These are phyloP conservation scores for Neofusicoccum laricinum DNA, from an alignment of 2,329 filamentous ascomycete genomes.

Conservation along the genomic window DNA sequence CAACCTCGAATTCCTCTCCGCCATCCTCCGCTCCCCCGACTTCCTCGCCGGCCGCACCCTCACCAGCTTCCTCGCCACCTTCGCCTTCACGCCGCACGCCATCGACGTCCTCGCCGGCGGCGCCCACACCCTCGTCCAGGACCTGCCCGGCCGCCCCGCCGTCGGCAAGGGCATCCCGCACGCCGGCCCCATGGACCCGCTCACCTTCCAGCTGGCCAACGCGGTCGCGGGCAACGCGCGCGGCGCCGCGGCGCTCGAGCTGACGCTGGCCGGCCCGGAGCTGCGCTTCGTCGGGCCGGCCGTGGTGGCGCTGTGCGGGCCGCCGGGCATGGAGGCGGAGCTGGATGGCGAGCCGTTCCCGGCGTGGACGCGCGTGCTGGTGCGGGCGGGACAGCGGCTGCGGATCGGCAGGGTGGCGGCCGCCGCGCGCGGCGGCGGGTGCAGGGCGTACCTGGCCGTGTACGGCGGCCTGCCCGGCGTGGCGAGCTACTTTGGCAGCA, in stretches of 20 bases:
- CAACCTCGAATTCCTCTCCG: conserved; percentile 56
- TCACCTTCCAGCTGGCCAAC: conserved; percentile 60
- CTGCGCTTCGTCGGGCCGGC: conserved; percentile 55
- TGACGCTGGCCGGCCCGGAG: conserved; percentile 60
- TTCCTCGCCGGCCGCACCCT: conserved; percentile 54
- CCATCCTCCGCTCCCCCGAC: conserved; percentile 45
- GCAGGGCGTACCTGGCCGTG: conserved; percentile 58
- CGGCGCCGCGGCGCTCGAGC: conserved; percentile 55
- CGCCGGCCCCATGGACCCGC: conserved; percentile 59
- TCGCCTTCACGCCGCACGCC: conserved; percentile 49
- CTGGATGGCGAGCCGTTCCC: conserved; percentile 50
- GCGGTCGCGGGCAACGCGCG: conserved; percentile 56
- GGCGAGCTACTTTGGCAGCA: conserved; percentile 57
- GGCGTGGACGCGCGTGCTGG: conserved; percentile 55
- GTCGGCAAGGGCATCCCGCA: conserved; percentile 59
- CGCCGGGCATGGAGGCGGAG: conserved; percentile 46
- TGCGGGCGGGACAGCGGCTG: conserved; percentile 52
- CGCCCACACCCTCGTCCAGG: conserved; percentile 58
- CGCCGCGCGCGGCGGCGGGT: conserved; percentile 40
- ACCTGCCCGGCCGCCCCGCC: conserved; percentile 55
- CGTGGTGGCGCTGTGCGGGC: conserved; percentile 56
- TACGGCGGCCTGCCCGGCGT: conserved; percentile 54
- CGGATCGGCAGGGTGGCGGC: conserved; percentile 54
- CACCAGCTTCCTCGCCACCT: conserved; percentile 55
- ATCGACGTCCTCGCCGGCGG: conserved; percentile 58